Conservation (phyloP, 1,139 yeast species). For the Geotrichum macrosporum region DNA sequence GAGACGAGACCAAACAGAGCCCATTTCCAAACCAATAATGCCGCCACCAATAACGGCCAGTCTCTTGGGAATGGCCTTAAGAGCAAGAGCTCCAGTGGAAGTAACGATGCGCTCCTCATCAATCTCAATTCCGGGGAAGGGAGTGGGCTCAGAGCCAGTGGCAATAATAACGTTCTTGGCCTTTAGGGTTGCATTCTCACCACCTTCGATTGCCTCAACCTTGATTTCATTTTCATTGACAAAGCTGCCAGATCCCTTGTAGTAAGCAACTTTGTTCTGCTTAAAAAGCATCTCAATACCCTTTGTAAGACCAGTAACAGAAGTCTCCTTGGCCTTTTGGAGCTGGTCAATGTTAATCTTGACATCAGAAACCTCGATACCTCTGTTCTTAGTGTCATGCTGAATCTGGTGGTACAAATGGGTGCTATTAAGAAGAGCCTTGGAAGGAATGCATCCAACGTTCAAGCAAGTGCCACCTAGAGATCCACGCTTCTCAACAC, state of each 20-base stretch:
- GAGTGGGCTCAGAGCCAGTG: constrained; percentile 97
- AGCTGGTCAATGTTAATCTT: constrained; percentile 69
- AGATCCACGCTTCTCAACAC: constrained; percentile 93
- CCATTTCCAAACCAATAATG: constrained; percentile 99
- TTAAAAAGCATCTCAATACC: constrained; percentile 94
- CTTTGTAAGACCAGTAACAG: constrained; percentile 83
- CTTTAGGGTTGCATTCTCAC: constrained; percentile 59
- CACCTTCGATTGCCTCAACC: constrained; percentile 85
- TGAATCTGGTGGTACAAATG: constrained; percentile 85
- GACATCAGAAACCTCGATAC: constrained; percentile 83
- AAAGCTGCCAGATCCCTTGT: constrained; percentile 90
- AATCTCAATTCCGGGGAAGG: constrained; percentile 96
- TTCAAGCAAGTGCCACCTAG: constrained; percentile 98
- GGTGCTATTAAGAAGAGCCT: constrained; percentile 90
- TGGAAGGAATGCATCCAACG: constrained; percentile 98
- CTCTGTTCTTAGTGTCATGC: constrained; percentile 81
- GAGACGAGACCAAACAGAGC: constrained; percentile 92
- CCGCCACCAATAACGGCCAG: constrained; percentile 97
- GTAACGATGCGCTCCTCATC: constrained; percentile 97
- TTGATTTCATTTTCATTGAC: constrained; percentile 71
- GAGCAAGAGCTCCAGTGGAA: constrained; percentile 84
- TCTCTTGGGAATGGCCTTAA: constrained; percentile 87
- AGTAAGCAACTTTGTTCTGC: constrained; percentile 90
- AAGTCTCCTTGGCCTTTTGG: constrained; percentile 88
- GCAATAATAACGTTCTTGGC: constrained; percentile 93